phyloP scores from a whole-genome alignment of 257 asterid species.

The Verbascum thapsus region DNA sequence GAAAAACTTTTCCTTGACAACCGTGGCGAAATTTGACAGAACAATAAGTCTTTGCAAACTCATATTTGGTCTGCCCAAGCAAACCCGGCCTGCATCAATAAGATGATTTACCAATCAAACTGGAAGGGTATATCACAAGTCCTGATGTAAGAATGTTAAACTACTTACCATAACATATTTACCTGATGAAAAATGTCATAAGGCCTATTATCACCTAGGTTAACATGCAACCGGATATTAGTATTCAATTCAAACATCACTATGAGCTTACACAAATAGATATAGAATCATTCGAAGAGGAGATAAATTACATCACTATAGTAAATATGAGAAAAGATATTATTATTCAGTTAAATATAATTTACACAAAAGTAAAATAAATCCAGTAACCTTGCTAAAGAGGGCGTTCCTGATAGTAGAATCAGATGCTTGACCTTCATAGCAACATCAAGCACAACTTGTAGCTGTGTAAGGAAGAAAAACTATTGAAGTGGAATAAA shows the following conservation, averaged over 20 bases:
- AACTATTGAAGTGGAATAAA: slow-evolving; percentile 17
- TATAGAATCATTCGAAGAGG: slow-evolving; percentile 18
- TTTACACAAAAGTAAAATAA: slow-evolving; percentile 22
- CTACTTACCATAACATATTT: slow-evolving; percentile 83
- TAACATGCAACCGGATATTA: slow-evolving; percentile 40
- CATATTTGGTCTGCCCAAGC: slow-evolving; percentile 89
- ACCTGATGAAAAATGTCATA: slow-evolving; percentile 97
- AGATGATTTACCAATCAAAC: slow-evolving; percentile 30
- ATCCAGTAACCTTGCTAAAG: slow-evolving; percentile 83
- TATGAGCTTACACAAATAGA: slow-evolving; percentile 15
- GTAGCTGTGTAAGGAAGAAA: slow-evolving; percentile 46
- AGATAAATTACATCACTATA: background rate
- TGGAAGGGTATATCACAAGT: slow-evolving; percentile 19
- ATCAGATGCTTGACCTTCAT: slow-evolving; percentile 76
- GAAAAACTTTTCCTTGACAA: slow-evolving; percentile 65
- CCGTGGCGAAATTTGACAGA: slow-evolving; percentile 54
- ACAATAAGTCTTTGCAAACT: slow-evolving; percentile 85
- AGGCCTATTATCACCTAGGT: slow-evolving; percentile 93
- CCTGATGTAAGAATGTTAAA: slow-evolving; percentile 25
- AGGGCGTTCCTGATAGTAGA: slow-evolving; percentile 97
- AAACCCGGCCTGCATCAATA: slow-evolving; percentile 81
- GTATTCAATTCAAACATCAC: slow-evolving; percentile 29
- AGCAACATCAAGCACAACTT: slow-evolving; percentile 71
- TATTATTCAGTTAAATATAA: background rate
- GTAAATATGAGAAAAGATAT: slow-evolving; percentile 1